phyloP scores from a whole-genome alignment of 352 stramenopile species.

The Phytophthora hibernalis region DNA sequence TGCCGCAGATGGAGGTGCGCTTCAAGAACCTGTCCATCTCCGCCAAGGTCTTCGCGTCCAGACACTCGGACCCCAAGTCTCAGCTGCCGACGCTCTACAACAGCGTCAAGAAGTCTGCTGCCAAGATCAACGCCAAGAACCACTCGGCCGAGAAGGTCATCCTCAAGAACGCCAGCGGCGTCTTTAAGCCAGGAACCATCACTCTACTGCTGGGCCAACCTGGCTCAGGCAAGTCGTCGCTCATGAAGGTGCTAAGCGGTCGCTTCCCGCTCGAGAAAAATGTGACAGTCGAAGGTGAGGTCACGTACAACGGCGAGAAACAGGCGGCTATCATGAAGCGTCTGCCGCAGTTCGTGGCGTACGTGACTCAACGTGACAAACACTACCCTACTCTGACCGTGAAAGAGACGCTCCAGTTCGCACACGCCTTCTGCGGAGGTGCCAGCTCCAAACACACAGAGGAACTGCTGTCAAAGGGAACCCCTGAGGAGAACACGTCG shows the following conservation, averaged over 20 bases:
- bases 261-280: constrained; percentile 32
- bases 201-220: constrained; percentile 29
- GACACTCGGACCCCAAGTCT: constrained; percentile 15
- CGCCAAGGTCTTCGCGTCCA: constrained; percentile 28
- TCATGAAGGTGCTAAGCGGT: constrained; percentile 31
- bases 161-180: constrained; percentile 50
- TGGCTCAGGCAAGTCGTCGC: constrained; percentile 31
- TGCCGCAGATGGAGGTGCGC: constrained; percentile 41
- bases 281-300: constrained; percentile 25
- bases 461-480: constrained; percentile 23
- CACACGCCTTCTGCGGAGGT: constrained; percentile 46
- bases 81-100: constrained; percentile 56
- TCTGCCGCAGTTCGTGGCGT: constrained; percentile 55
- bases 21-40: constrained; percentile 37
- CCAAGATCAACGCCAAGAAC: constrained; percentile 40
- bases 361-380: constrained; percentile 78
- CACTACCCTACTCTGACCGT: constrained; percentile 76
- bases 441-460: constrained; percentile 27
- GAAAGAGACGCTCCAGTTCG: constrained; percentile 61
- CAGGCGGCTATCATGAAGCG: constrained; percentile 31
- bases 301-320: constrained; percentile 31
- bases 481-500: constrained; percentile 19
- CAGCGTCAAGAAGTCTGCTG: constrained; percentile 38
- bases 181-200: constrained; percentile 41
- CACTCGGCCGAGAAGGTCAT: constrained; percentile 47